Conservation (phyloP, 345 rosid species). For the Toxicodendron radicans region DNA sequence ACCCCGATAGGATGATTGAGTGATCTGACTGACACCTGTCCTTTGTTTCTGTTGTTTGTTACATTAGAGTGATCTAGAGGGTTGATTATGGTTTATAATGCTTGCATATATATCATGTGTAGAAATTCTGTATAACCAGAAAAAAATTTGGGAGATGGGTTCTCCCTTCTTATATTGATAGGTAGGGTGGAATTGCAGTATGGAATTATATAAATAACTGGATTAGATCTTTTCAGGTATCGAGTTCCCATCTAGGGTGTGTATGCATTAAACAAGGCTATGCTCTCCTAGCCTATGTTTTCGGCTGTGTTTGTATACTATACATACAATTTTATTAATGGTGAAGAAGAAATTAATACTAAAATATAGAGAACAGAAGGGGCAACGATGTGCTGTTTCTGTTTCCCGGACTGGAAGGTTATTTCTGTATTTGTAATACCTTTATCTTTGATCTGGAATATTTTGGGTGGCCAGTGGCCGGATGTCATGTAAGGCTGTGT, state of each 20-base stretch:
- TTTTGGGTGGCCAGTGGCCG: neutral
- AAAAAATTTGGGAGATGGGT: conserved; percentile 32
- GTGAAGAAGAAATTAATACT: neutral
- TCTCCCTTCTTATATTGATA: conserved; percentile 17
- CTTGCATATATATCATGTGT: neutral
- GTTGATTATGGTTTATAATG: conserved; percentile 9
- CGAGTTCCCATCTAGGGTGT: neutral
- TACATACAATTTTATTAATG: conserved; percentile 4
- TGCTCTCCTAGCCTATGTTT: conserved; percentile 19
- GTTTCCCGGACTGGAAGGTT: neutral
- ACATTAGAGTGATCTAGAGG: conserved; percentile 4
- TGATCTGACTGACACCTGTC: conserved; percentile 16
- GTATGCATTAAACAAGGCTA: conserved; percentile 17
- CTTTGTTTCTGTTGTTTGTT: conserved; percentile 9
- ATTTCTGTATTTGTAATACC: neutral
- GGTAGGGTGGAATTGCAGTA: conserved; percentile 14
- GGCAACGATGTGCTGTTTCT: neutral
- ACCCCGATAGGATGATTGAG: conserved; percentile 39
- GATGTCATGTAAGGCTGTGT: neutral
- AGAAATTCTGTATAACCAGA: conserved; percentile 1
- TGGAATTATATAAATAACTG: conserved; percentile 7
- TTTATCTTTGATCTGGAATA: neutral
- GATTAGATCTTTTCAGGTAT: conserved; percentile 11
- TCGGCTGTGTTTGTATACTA: conserved; percentile 20
- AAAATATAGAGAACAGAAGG: neutral